phyloP scores from a whole-genome alignment of 192 early-diverging fungal species.

The Chytriomyces sp. region DNA sequence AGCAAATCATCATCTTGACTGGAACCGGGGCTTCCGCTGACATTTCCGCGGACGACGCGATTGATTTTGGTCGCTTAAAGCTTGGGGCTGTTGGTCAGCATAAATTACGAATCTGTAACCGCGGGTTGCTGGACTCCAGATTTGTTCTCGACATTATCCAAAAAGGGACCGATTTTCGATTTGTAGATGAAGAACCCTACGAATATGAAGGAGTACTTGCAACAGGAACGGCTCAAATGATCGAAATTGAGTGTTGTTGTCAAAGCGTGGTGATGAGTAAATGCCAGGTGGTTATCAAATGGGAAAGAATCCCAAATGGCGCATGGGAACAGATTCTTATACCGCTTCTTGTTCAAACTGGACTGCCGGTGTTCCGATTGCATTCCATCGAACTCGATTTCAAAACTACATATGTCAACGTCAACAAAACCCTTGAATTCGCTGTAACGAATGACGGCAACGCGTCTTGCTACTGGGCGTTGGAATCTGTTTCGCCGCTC shows the following conservation, averaged over 20 bases:
- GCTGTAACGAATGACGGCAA: conserved; percentile 62
- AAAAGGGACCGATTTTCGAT: conserved; percentile 46
- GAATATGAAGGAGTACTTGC: conserved; percentile 58
- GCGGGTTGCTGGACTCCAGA: conserved; percentile 56
- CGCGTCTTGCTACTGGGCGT: conserved; percentile 61
- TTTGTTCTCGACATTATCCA: conserved; percentile 58
- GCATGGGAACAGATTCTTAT: conserved; percentile 49
- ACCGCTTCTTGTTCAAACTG: conserved; percentile 56
- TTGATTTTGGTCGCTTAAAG: conserved; percentile 64
- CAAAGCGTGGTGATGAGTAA: conserved; percentile 34
- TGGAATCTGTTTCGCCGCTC: conserved; percentile 27
- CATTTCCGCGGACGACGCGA: conserved; percentile 44
- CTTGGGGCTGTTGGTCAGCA: conserved; percentile 45
- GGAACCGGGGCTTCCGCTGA: conserved; percentile 69
- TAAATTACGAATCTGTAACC: conserved; percentile 55
- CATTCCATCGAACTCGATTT: conserved; percentile 64
- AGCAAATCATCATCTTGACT: conserved; percentile 44
- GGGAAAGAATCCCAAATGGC: conserved; percentile 56
- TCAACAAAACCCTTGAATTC: conserved; percentile 60
- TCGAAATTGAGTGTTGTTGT: conserved; percentile 60
- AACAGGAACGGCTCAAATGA: conserved; percentile 44
- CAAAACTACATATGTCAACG: conserved; percentile 64
- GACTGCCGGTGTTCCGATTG: conserved; percentile 61
- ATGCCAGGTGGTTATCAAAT: conserved; percentile 47
- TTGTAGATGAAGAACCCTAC: conserved; percentile 58